phyloP scores from a whole-genome alignment of 495 filamentous ascomycete species.

The Schizothecium vesticola region DNA sequence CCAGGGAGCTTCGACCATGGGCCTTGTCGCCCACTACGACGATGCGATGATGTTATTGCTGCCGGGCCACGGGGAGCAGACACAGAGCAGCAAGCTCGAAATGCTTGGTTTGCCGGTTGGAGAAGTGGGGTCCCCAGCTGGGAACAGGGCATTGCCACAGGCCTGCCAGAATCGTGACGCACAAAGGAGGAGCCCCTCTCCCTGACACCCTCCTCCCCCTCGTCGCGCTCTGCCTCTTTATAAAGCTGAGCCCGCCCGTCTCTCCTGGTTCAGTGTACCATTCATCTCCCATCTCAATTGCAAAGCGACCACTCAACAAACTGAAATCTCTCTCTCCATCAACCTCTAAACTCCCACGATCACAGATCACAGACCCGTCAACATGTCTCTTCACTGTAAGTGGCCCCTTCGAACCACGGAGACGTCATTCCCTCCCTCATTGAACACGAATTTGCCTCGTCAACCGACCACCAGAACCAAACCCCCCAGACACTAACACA shows the following conservation, averaged over 20 bases:
- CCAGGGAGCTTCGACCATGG: constrained; percentile 9
- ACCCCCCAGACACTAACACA: constrained; percentile 17
- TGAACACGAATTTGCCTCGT: background rate
- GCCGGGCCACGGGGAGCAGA: background rate
- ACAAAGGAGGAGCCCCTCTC: constrained; percentile 18
- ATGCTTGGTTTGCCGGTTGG: background rate
- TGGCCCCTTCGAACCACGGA: constrained; percentile 8
- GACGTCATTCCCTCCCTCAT: background rate
- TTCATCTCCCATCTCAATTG: constrained; percentile 6
- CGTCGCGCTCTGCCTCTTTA: constrained; percentile 7
- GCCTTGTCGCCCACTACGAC: constrained; percentile 7
- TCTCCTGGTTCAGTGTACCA: constrained; percentile 4
- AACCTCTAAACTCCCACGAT: constrained; percentile 4
- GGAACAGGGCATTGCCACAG: background rate
- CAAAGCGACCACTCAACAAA: constrained; percentile 6
- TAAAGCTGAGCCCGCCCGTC: constrained; percentile 13
- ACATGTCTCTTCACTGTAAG: constrained; percentile 57
- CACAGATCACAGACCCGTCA: constrained; percentile 23
- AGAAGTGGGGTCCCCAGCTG: background rate
- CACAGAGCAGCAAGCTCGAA: background rate
- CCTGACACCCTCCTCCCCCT: background rate
- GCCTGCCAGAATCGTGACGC: constrained; percentile 25
- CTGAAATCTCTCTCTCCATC: background rate
- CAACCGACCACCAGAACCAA: background rate
- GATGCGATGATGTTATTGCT: constrained; percentile 30